Evolutionary conservation across 371 early-diverging fungal species (phyloP), one percentile per base, ranked within the genome.

Genomic region (Conidiobolus coronatus): DNA sequence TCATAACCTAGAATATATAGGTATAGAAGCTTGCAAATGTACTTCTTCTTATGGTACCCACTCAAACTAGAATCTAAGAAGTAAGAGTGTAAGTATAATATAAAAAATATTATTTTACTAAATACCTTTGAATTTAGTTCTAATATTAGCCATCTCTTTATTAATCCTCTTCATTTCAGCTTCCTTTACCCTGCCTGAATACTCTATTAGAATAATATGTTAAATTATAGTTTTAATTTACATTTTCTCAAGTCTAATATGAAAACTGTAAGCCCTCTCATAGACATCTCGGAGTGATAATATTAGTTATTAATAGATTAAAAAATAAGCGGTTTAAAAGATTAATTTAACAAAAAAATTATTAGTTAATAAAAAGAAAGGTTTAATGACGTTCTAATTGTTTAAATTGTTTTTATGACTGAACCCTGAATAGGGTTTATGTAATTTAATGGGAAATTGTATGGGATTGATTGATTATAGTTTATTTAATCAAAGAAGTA

Each of bases 1-100:
- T 91, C 88, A 80, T 87, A 95, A 21, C 97, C 97, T 45, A 92
- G 81, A 55, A 96, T 83, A 55, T 89, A 91, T 86, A 96, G 94
- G 70, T 94, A 96, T 43, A 96, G 57, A 22, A 96, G 68, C 60
- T 96, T 96, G 68, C 88, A 88, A 36, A 96, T 88, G 55, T 96
- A 96, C 55, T 96, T 96, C 61, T 92, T 93, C 68, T 88, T 87
- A 57, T 96, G 86, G 64, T 95, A 95, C 18, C 97, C 95, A 57
- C 78, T 88, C 55, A 96, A 60, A 48, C 58, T 75, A 14, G 77
- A 68, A 53, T 92, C 96, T 91, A 56, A 36, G 22, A 41, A 29
- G 39, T 35, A n/a, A n/a, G n/a, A n/a, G n/a, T n/a, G n/a, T n/a
- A n/a, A n/a, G n/a, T n/a, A 45, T 33, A 51, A 22, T 17, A 33